A percentile compares a stretch with the other conserved stretches of the same genome.
Conservation (phyloP, 768 basidiomycete genomes). For the Cystofilobasidium bisporidii region DNA sequence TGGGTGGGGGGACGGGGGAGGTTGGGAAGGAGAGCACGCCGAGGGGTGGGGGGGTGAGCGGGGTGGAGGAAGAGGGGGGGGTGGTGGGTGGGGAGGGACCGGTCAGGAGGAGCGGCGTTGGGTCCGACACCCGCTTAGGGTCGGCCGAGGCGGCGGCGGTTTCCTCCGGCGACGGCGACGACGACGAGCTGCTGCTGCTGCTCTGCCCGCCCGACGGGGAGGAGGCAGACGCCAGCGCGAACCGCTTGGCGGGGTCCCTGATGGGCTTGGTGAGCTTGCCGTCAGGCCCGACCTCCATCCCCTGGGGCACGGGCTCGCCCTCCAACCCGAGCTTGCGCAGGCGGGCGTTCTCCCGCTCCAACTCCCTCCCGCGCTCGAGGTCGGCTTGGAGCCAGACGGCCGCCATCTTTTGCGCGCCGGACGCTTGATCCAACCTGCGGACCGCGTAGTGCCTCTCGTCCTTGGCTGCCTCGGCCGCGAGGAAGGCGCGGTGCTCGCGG, state of each 20-base stretch:
- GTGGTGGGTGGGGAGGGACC: not conserved
- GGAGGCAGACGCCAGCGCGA: no score
- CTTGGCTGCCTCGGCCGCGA: not conserved
- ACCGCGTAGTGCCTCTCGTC: not conserved
- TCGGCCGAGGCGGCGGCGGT: no score
- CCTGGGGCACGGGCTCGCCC: not conserved
- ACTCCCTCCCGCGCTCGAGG: not conserved
- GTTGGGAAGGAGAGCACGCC: slow-evolving; percentile 13
- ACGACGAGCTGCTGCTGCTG: no score
- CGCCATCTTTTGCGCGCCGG: not conserved
- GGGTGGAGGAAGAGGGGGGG: slow-evolving; percentile 4
- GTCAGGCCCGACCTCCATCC: not conserved
- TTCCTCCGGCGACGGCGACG: no score
- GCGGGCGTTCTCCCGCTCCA: not conserved
- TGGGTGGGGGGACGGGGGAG: not conserved
- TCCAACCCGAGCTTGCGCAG: not conserved
- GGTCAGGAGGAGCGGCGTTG: no score
- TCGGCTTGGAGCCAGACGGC: not conserved
- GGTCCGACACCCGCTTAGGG: no score
- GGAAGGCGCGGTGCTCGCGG: not conserved
- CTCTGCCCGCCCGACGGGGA: no score
- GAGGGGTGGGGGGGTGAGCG: not conserved
- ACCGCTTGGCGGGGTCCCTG: no score
- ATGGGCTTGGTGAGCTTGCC: not conserved
- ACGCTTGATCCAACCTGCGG: not conserved